A percentile compares a stretch with the other conserved stretches of the same genome.
Conservation (phyloP, 345 rosid species). For the Turnera subulata region DNA sequence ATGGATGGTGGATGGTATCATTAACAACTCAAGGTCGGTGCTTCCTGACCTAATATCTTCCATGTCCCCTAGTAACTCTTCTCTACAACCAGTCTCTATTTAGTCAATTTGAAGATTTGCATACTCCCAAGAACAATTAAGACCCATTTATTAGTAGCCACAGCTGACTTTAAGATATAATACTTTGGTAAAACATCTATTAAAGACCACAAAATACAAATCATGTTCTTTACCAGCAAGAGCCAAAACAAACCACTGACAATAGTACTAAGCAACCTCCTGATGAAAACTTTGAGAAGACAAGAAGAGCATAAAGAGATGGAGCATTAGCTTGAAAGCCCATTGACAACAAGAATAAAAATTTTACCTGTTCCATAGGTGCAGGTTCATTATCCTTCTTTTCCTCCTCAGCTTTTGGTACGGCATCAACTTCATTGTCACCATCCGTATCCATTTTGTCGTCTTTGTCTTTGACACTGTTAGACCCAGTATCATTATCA, state of each 20-base stretch:
- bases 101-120: too few relatives aligned
- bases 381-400: slow-evolving; percentile 45
- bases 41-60: too few relatives aligned
- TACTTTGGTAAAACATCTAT: too few relatives aligned
- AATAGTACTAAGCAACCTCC: neutral
- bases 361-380: slow-evolving; percentile 66
- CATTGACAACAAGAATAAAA: neutral
- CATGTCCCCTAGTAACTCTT: too few relatives aligned
- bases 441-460: slow-evolving; percentile 35
- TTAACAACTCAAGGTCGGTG: too few relatives aligned
- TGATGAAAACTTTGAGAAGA: neutral
- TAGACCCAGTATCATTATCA: slow-evolving; percentile 29
- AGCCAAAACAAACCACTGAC: neutral
- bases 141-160: too few relatives aligned
- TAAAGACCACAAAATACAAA: too few relatives aligned
- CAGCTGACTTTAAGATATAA: too few relatives aligned
- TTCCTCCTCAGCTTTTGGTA: slow-evolving; percentile 26
- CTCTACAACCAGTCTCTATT: too few relatives aligned
- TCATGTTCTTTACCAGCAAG: too few relatives aligned
- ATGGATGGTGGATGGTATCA: too few relatives aligned
- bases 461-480: slow-evolving; percentile 33
- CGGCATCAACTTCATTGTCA: slow-evolving; percentile 21
- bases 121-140: too few relatives aligned
- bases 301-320: neutral
- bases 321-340: neutral